Evolutionary conservation across 176 grass and related monocot species (phyloP).

Genomic region (Carex pumila): DNA sequence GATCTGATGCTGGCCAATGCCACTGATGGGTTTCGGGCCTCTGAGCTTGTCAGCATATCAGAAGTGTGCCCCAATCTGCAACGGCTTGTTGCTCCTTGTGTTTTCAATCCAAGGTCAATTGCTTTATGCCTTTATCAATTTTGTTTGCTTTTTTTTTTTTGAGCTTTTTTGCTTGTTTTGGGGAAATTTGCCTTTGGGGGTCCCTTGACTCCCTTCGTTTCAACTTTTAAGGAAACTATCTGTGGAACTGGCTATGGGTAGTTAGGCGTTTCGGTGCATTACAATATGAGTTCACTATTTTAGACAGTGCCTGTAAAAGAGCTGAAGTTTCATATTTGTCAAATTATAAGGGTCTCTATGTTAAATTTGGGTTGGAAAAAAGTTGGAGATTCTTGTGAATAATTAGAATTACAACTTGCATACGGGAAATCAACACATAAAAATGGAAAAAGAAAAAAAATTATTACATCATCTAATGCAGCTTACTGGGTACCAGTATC

Average conservation of each 20-base stretch:
- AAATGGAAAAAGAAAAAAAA: neutral
- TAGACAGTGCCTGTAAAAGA: neutral
- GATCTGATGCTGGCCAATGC: conserved; percentile 74
- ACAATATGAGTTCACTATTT: neutral
- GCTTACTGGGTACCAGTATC: neutral
- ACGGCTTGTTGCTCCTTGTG: conserved; percentile 55
- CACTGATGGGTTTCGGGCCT: conserved; percentile 65
- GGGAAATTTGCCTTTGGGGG: neutral
- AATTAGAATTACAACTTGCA: neutral
- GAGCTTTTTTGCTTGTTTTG: neutral
- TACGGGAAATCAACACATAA: neutral
- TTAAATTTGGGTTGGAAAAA: neutral
- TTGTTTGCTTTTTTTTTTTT: neutral
- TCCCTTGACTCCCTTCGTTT: neutral
- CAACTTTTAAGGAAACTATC: neutral
- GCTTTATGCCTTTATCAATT: neutral
- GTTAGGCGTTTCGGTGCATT: neutral
- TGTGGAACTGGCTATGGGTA: neutral
- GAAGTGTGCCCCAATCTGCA: conserved; percentile 50
- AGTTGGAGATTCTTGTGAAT: neutral
- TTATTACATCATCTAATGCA: neutral
- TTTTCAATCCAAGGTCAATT: conserved; percentile 53
- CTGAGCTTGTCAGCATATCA: conserved; percentile 53
- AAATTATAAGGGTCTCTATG: neutral
- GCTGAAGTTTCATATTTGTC: neutral